Evolutionary conservation across 768 basidiomycete species (phyloP), one percentile per base, ranked within the genome.

Genomic region (Trametes sanguinea): DNA sequence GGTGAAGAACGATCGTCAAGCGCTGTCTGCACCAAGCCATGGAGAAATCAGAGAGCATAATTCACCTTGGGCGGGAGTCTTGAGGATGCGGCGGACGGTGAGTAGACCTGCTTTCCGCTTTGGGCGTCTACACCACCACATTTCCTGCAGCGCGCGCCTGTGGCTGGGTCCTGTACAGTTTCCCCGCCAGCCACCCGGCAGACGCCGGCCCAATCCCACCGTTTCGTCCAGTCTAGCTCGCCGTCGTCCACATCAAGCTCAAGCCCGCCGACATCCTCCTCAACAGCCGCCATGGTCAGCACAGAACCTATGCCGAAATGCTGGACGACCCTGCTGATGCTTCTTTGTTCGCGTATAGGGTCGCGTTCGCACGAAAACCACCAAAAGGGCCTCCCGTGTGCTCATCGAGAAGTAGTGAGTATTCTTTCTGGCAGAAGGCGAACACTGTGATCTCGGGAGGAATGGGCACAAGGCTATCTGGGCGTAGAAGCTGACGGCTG

Each of bases 301-400:
- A 47, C 27, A 22, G 56, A 59, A 57, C 8, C 62, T 57, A 57
- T 57, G 58, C 44, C n/a, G 22, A 9, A 39, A 60, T 42, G 46
- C 27, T 29, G 56, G 32, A n/a, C 44, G 51, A 27, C 39, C 39
- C 14, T 4, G 16, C 54, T 59, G 52, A 53, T 51, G 13, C 48
- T 10, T 44, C 11, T 46, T 33, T 29, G 10, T 57, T 40, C 52
- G n/a, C 40, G 11, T 50, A 30, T 75, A 98, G 97, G 97, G 97
- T 77, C 95, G 97, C 74, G 96, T 99, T 81, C 92, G 97, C 76
- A 99, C 97, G 73, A 99, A 99, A 83, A 99, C 97, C 67, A 96
- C 95, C 75, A 99, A 99, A 86, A 92, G 95, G 82, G 96, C 97
- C 74, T 98, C 95, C 68, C 89, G 97, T 66, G 94, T 95, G 72